These are phyloP conservation scores for Suillus fuscotomentosus DNA, from an alignment of 768 basidiomycete species.

Conservation along the genomic window DNA sequence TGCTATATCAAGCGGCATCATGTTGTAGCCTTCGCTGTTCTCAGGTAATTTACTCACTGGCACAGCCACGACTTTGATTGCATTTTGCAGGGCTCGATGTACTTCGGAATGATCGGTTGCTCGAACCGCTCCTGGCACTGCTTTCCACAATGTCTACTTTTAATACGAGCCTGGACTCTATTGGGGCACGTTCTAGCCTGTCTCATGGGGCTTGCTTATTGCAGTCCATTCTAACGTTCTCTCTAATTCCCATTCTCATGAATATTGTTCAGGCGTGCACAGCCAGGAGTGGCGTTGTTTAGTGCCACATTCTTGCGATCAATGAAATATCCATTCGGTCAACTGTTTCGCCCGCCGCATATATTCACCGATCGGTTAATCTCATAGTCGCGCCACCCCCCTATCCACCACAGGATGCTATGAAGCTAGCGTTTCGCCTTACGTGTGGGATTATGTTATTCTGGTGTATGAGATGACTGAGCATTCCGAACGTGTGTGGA, in stretches of 20 bases:
- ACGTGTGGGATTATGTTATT: conserved; percentile 33
- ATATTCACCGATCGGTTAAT: not conserved
- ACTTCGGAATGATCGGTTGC: not conserved
- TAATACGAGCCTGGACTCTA: conserved; percentile 5
- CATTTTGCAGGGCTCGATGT: conserved; percentile 2
- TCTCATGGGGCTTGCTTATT: conserved; percentile 3
- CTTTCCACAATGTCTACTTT: not conserved
- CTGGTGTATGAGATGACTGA: conserved; percentile 10
- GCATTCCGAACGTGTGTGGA: not conserved
- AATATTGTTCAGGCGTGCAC: conserved; percentile 1
- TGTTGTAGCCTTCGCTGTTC: not conserved
- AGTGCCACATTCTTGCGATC: not conserved
- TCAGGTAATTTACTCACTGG: not conserved
- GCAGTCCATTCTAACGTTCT: not conserved
- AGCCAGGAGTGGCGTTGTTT: not conserved
- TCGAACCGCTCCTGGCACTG: not conserved
- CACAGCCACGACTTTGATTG: not conserved
- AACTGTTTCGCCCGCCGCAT: not conserved
- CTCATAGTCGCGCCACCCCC: conserved; percentile 2
- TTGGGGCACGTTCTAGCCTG: not conserved
- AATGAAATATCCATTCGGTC: conserved; percentile 1
- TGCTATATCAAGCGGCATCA: not conserved
- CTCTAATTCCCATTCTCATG: not conserved
- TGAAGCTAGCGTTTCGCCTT: conserved; percentile 8
- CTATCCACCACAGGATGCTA: not conserved